Base-by-base conservation (phyloP, 768 basidiomycete genomes). In the Tylopilus felleus region DNA sequence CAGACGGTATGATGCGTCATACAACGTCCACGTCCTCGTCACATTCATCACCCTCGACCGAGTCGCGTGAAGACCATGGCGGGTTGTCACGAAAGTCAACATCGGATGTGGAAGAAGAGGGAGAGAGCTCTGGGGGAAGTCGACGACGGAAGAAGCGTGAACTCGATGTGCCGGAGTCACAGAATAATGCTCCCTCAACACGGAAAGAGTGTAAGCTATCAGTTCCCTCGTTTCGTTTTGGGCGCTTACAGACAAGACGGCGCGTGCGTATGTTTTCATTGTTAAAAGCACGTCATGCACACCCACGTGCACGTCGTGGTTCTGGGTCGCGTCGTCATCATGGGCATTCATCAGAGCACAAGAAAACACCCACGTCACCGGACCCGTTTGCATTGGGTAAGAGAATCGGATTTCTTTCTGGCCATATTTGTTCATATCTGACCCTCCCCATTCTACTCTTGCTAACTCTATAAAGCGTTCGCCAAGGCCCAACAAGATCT, bases 371-470 rank as follows among this genome's bases (percentile, higher is more conserved):
- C 1, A 5, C 47, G 0, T 51, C 58, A n/a, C 55, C 49, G 6
- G 65, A 64, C 49, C 57, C 60, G 17, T 67, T 67, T 48, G 55
- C 66, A 12, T 49, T 41, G 13, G 68, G 66, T 68, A 10, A 50
- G 59, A 7, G 25, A 4, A 5, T n/a, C 27, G 13, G 6, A 2
- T 27, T 3, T n/a, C 10, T 19, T 21, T 12, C 28, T n/a, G 7
- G 7, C 7, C 25, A 27, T 7, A 3, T 33, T 36, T 36, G 35
- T 36, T 17, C 13, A 14, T 14, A 12, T 33, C 35, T 36, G 35
- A 9, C 17, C 4, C 10, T 41, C 25, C 28, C 1, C 35, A 29
- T 2, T 21, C 28, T 12, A 8, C 28, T 40, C 12, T 22, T 5
- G 8, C 22, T 7, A n/a, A 21, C n/a, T 27, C 8, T 25, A 17